Conservation (phyloP, 495 filamentous ascomycete genomes). For the Penicillium mononematosum region DNA sequence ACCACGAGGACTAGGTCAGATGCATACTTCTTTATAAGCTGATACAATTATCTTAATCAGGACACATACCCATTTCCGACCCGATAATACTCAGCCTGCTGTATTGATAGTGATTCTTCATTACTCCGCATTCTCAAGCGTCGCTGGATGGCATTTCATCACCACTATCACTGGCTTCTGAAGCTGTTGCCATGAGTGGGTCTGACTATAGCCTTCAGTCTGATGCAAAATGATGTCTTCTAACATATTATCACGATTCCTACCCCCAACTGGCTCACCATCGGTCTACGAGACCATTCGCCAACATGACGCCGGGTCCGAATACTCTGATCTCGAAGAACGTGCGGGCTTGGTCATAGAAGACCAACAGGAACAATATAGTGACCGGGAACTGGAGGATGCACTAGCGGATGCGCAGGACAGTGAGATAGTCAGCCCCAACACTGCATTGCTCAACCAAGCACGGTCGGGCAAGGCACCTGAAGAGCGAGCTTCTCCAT, state of each 20-base stretch:
- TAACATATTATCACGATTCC: slow-evolving; percentile 71
- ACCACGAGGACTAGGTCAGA: slow-evolving; percentile 22
- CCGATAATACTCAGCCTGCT: neutral
- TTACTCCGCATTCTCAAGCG: slow-evolving; percentile 5
- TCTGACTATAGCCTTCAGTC: slow-evolving; percentile 8
- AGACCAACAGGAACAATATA: slow-evolving; percentile 63
- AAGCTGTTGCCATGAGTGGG: slow-evolving; percentile 22
- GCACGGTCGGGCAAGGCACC: slow-evolving; percentile 17
- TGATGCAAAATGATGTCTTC: slow-evolving; percentile 64
- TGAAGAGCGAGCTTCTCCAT: slow-evolving; percentile 15
- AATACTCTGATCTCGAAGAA: slow-evolving; percentile 62
- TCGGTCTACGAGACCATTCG: slow-evolving; percentile 72
- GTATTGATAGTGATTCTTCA: neutral
- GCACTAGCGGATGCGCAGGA: slow-evolving; percentile 60
- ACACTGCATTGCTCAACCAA: slow-evolving; percentile 41
- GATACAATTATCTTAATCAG: neutral
- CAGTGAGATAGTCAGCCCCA: slow-evolving; percentile 60
- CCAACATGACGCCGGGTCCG: slow-evolving; percentile 58
- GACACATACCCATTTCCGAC: neutral
- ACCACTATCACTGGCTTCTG: slow-evolving; percentile 13
- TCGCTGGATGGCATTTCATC: slow-evolving; percentile 21
- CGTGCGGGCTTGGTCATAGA: slow-evolving; percentile 65
- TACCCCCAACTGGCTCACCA: slow-evolving; percentile 61
- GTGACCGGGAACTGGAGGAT: slow-evolving; percentile 69
- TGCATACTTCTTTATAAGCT: slow-evolving; percentile 12